A percentile compares a stretch with the other conserved stretches of the same genome.
Evolutionary conservation across 2,329 filamentous ascomycete genomes (phyloP).

Genomic region (Penicillium sp.): DNA sequence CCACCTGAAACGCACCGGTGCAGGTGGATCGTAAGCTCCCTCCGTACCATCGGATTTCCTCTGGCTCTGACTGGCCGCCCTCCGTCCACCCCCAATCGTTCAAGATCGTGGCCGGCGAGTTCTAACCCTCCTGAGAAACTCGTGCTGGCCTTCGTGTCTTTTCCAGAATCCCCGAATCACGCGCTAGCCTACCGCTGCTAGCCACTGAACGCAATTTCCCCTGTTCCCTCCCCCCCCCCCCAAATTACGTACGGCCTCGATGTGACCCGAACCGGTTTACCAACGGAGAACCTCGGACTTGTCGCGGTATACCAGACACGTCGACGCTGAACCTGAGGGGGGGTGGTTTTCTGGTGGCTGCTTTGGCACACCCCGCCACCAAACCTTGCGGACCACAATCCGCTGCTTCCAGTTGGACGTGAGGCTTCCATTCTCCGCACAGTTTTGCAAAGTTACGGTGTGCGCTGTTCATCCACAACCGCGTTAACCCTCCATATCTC

Average conservation of each 20-base stretch:
- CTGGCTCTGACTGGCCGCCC: slow-evolving; percentile 1
- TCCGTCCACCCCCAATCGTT: slow-evolving; percentile 10
- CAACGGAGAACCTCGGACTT: slow-evolving; percentile 10
- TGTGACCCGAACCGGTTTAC: neutral
- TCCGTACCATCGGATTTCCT: neutral
- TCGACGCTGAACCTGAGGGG: too few species aligned
- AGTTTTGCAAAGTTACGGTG: slow-evolving; percentile 19
- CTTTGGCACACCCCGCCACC: slow-evolving; percentile 9
- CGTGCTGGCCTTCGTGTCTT: neutral
- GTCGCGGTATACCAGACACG: neutral
- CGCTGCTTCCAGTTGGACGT: neutral
- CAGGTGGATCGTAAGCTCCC: slow-evolving; percentile 8
- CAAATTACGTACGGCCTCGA: slow-evolving; percentile 1
- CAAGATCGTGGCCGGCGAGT: slow-evolving; percentile 10
- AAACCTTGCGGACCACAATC: slow-evolving; percentile 7
- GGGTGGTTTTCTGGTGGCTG: neutral
- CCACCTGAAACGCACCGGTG: slow-evolving; percentile 29
- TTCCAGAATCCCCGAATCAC: neutral
- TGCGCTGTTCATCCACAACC: slow-evolving; percentile 12
- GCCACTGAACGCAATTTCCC: neutral
- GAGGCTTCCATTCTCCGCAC: neutral
- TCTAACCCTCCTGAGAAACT: neutral
- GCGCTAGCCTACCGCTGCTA: neutral
- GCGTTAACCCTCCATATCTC: neutral
- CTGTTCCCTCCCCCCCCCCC: neutral